Evolutionary conservation across 495 filamentous ascomycete species (phyloP).

Genomic region (Aspergillus conjunctus): DNA sequence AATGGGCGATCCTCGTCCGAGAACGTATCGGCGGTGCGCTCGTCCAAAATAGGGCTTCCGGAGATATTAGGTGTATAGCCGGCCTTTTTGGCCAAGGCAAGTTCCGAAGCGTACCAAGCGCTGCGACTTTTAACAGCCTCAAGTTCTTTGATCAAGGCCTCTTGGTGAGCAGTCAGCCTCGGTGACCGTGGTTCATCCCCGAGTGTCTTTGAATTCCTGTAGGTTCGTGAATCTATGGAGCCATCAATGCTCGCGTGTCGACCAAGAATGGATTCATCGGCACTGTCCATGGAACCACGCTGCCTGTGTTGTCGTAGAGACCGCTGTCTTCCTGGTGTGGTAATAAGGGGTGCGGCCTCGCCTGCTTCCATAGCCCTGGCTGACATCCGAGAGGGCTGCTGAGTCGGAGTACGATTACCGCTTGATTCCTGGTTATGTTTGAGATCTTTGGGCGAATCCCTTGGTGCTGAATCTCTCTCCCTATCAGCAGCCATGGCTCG

Average conservation of each 20-base stretch:
- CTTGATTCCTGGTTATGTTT: slow-evolving; percentile 35
- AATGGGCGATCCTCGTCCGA: slow-evolving; percentile 89
- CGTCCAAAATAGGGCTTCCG: slow-evolving; percentile 73
- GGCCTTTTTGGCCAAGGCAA: slow-evolving; percentile 83
- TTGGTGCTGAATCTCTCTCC: slow-evolving; percentile 54
- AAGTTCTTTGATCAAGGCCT: slow-evolving; percentile 74
- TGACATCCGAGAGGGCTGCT: slow-evolving; percentile 43
- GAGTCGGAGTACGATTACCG: slow-evolving; percentile 66
- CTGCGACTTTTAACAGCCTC: slow-evolving; percentile 81
- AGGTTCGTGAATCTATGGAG: slow-evolving; percentile 44
- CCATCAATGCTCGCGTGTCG: slow-evolving; percentile 47
- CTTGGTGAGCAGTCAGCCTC: slow-evolving; percentile 49
- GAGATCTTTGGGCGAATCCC: slow-evolving; percentile 51
- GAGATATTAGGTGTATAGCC: slow-evolving; percentile 79
- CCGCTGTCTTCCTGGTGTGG: slow-evolving; percentile 44
- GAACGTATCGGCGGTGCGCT: slow-evolving; percentile 72
- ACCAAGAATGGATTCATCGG: slow-evolving; percentile 49
- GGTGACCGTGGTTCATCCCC: slow-evolving; percentile 51
- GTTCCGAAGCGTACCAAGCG: slow-evolving; percentile 95
- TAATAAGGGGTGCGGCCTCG: slow-evolving; percentile 50
- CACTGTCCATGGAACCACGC: slow-evolving; percentile 48
- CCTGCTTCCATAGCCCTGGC: slow-evolving; percentile 53
- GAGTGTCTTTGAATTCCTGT: slow-evolving; percentile 41
- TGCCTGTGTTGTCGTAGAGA: slow-evolving; percentile 47
- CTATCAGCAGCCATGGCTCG: slow-evolving; percentile 48